These are phyloP conservation scores for Cryptococcus neoformans DNA, from an alignment of 1,284 basidiomycete genomes.

Conservation along the genomic window DNA sequence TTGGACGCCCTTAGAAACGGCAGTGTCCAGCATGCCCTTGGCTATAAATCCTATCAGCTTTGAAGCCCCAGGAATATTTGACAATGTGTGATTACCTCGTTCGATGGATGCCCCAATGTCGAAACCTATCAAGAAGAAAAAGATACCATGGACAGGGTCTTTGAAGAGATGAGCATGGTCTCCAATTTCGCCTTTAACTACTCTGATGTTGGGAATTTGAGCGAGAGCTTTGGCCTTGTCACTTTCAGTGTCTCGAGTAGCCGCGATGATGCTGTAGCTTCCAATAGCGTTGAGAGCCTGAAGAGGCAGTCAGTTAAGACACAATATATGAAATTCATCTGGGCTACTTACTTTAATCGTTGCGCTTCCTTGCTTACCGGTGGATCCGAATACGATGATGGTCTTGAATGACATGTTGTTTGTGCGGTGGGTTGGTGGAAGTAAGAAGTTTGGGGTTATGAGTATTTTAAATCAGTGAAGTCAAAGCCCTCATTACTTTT, in stretches of 20 bases:
- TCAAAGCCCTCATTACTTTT: too few relatives aligned
- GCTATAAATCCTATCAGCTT: not conserved
- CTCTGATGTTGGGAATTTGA: not conserved
- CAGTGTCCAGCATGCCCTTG: slow-evolving; percentile 1
- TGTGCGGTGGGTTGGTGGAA: too few relatives aligned
- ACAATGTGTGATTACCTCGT: too few relatives aligned
- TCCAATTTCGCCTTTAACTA: slow-evolving; percentile 6
- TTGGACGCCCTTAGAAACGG: slow-evolving; percentile 9
- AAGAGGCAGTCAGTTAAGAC: not conserved
- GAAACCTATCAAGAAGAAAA: slow-evolving; percentile 3
- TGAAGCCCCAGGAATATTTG: too few relatives aligned
- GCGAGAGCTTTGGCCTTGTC: not conserved
- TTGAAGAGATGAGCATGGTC: slow-evolving; percentile 9
- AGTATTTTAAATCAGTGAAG: too few relatives aligned
- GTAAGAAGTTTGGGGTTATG: too few relatives aligned
- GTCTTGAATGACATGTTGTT: not conserved
- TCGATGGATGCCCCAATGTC: not conserved
- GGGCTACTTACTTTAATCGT: slow-evolving; percentile 9
- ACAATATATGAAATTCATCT: not conserved
- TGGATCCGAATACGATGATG: slow-evolving; percentile 15
- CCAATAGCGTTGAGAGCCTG: slow-evolving; percentile 7
- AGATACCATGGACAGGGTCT: slow-evolving; percentile 10
- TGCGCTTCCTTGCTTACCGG: slow-evolving; percentile 15
- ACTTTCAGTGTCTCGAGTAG: slow-evolving; percentile 1
- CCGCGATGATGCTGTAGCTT: slow-evolving; percentile 9